A percentile compares a stretch with the other conserved stretches of the same genome.
Conservation (phyloP, 305 asterid genomes). For the Solanum aculeatissimum region DNA sequence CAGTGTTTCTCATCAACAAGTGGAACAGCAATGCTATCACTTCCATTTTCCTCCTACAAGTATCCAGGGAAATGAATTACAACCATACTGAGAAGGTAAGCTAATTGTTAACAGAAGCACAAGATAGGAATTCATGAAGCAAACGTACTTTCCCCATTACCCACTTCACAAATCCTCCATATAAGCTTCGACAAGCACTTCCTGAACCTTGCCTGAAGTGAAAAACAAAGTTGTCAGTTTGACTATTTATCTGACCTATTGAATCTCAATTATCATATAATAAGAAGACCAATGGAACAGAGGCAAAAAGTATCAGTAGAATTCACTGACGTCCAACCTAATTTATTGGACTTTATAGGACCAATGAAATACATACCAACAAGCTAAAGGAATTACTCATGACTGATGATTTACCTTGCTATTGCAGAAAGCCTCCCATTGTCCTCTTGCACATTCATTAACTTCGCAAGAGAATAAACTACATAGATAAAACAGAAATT, state of each 20-base stretch:
- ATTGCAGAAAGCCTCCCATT: slow-evolving; percentile 76
- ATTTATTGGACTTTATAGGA: neutral
- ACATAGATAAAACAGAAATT: slow-evolving; percentile 7
- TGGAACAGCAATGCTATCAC: slow-evolving; percentile 82
- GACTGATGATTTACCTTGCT: slow-evolving; percentile 48
- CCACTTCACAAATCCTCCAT: slow-evolving; percentile 98
- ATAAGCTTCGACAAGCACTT: slow-evolving; percentile 95
- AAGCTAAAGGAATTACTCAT: neutral
- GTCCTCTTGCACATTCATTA: slow-evolving; percentile 95
- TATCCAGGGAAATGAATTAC: slow-evolving; percentile 6
- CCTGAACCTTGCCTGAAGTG: slow-evolving; percentile 75
- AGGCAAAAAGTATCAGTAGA: neutral
- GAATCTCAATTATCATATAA: neutral
- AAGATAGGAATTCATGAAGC: neutral
- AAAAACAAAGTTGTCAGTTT: slow-evolving; percentile 2
- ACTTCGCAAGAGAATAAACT: slow-evolving; percentile 88
- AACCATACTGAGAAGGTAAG: neutral
- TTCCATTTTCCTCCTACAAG: slow-evolving; percentile 64
- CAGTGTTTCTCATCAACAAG: slow-evolving; percentile 89
- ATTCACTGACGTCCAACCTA: neutral
- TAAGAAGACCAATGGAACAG: neutral
- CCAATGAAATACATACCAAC: neutral
- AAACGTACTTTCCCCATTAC: slow-evolving; percentile 76
- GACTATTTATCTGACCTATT: neutral
- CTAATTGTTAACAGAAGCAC: neutral